Base-by-base conservation (phyloP, 1,284 basidiomycete genomes). In the Cerrena zonata region DNA sequence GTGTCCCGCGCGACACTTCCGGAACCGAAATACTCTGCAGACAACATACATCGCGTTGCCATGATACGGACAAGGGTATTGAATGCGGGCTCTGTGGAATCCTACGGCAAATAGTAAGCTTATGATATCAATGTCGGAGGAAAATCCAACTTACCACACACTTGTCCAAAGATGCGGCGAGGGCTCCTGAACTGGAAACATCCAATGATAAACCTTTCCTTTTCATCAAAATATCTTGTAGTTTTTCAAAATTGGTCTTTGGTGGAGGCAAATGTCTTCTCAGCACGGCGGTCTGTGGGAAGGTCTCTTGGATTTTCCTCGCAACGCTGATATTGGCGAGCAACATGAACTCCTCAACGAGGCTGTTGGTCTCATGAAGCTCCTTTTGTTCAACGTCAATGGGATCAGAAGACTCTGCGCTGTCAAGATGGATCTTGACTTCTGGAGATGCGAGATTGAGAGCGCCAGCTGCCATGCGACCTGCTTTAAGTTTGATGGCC, bases 281-380 rank as follows among this genome's bases (percentile, higher is more conserved):
- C 41, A 99, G 74, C 0, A 99, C 95, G 2, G 94, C 92, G 1
- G 94, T 98, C 63, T 93, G 90, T 2, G 96, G 95, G 72, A 94
- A 99, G 1, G 89, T 84, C 61, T 96, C 91, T 65, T 97, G 90
- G 41, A 97, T 97, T 67, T 89, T 89, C 61, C 75, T 73, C 5
- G 95, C 96, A 0, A 98, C 96, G 55, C 88, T 92, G 58, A 96
- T 90, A 63, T 99, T 99, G 24, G 96, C 96, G 51, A 99, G 81
- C 55, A 99, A 74, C 96, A 99, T 99, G 69, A 99, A 99, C 69
- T 99, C 96, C 66, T 99, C 96, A 1, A 99, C 96, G 10, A 99
- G 73, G 56, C 89, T 94, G 66, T 99, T 99, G 11, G 96, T 99
- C 71, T 99, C 94, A 30, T 80, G 73, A 63, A 91, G 68, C 62